Base-by-base conservation (phyloP, 78 protist species). In the Cavenderia fasciculata region DNA sequence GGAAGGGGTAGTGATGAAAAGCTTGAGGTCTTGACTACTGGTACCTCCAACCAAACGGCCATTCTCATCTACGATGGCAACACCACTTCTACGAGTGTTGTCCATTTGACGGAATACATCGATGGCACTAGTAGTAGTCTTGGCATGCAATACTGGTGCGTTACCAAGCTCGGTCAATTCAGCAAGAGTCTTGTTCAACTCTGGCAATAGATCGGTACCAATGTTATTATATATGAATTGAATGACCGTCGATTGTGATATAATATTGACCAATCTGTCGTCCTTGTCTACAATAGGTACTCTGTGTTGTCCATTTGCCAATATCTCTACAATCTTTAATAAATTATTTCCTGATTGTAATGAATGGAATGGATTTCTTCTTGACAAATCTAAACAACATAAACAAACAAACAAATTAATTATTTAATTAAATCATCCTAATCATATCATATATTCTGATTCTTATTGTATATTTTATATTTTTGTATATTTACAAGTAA, bases 81-180 rank as follows among this genome's bases (percentile, higher is more conserved):
- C 72, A 38, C 88, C 88, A 59, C 88, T 82, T 43, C 61, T 82
- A 18, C 62, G 8, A 2, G 61, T 74, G 18, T 2, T 7, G 54
- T 82, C 88, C 88, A 82, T 82, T 21, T 65, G 2, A 34, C 74
- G 47, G 54, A 82, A 82, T 4, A 47, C 74, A 69, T 82, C 88
- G 36, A 82, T 82, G 1, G 88, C 74, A 1, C 16, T 23, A 10
- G 74, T 29, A 6, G 57, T 69, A 29, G 49, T 29, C 29, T 43
- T 54, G 3, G 33, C 88, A 6, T 1, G 5, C 19, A 40, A 16
- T 14, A 82, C 88, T 33, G 51, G 51, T 27, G 88, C 78, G 1
- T 21, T 33, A 21, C 88, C 88, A 7, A 82, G 33, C 7, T 8
- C 49, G 1, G 6, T 21, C 59, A 54, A 33, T 43, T 51, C 56